A percentile compares a stretch with the other conserved stretches of the same genome.
phyloP scores from a whole-genome alignment of 192 early-diverging fungal species.

The Linnemannia exigua region DNA sequence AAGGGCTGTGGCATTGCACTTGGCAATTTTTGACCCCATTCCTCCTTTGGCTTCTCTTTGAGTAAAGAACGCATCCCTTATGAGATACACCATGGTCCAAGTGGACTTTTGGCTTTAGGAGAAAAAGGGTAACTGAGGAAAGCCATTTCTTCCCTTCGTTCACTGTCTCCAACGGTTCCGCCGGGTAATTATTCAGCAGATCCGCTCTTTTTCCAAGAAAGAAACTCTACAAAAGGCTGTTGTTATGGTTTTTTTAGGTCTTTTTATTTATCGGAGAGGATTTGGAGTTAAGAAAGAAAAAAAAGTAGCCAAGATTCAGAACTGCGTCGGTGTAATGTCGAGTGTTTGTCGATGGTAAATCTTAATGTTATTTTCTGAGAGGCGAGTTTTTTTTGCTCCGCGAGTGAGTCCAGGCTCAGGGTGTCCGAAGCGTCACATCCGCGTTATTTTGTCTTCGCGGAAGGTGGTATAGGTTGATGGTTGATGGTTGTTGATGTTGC shows the following conservation, averaged over 20 bases:
- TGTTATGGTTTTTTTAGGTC: background rate
- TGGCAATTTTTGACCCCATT: background rate
- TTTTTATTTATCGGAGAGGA: slow-evolving; percentile 7
- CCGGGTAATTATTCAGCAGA: background rate
- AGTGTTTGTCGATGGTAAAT: background rate
- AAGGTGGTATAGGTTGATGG: background rate
- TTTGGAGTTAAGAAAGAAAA: background rate
- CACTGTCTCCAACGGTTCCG: background rate
- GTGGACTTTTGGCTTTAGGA: background rate
- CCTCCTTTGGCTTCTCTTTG: background rate
- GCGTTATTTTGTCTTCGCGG: background rate
- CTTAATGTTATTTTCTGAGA: background rate
- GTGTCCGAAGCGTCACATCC: background rate
- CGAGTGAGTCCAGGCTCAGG: background rate
- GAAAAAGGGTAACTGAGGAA: background rate
- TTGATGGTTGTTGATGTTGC: background rate
- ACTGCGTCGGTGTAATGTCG: background rate
- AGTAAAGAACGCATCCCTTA: background rate
- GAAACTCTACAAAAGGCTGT: background rate
- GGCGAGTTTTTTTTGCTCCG: background rate
- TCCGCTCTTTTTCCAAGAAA: background rate
- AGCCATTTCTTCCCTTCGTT: background rate
- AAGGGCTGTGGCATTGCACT: slow-evolving; percentile 1
- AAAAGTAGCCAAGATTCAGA: background rate
- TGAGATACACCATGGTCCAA: background rate